Percentiles rank a stretch among this genome's conserved stretches.
phyloP scores from a whole-genome alignment of 2,329 filamentous ascomycete species.

The Thelonectria olida region DNA sequence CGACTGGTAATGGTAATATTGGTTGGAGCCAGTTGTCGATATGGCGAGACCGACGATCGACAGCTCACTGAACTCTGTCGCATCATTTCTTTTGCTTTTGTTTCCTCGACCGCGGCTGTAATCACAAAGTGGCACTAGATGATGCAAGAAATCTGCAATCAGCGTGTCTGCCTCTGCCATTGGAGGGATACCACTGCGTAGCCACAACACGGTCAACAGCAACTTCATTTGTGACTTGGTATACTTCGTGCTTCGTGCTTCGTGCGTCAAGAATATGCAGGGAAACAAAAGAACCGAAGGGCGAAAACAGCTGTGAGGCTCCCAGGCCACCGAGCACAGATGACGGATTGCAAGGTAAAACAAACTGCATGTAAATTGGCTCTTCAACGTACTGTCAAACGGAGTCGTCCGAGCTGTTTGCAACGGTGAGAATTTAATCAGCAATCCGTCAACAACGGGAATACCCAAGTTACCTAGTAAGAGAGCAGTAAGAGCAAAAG shows the following conservation, averaged over 20 bases:
- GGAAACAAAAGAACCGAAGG: background rate
- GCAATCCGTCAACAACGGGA: background rate
- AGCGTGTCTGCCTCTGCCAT: constrained; percentile 6
- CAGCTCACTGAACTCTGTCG: constrained; percentile 17
- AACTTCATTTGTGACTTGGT: constrained; percentile 5
- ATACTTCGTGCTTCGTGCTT: background rate
- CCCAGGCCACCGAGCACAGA: background rate
- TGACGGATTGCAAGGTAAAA: background rate
- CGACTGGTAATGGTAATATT: constrained; percentile 36
- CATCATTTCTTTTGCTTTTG: constrained; percentile 1
- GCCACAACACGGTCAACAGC: background rate
- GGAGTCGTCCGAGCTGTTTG: background rate
- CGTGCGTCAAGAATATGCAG: background rate
- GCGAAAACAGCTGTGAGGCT: constrained; percentile 1
- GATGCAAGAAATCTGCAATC: constrained; percentile 21
- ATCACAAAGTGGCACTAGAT: constrained; percentile 6
- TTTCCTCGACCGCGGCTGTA: constrained; percentile 15
- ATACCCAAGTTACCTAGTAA: too few species aligned
- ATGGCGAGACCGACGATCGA: constrained; percentile 28
- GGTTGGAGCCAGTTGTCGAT: constrained; percentile 31
- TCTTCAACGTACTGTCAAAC: background rate
- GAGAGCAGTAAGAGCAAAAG: too few species aligned
- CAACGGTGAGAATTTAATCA: background rate
- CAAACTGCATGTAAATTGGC: background rate
- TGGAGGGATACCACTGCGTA: background rate